Base-by-base conservation (phyloP, 371 early-diverging fungal species). In the Actinomortierella wolfii region DNA sequence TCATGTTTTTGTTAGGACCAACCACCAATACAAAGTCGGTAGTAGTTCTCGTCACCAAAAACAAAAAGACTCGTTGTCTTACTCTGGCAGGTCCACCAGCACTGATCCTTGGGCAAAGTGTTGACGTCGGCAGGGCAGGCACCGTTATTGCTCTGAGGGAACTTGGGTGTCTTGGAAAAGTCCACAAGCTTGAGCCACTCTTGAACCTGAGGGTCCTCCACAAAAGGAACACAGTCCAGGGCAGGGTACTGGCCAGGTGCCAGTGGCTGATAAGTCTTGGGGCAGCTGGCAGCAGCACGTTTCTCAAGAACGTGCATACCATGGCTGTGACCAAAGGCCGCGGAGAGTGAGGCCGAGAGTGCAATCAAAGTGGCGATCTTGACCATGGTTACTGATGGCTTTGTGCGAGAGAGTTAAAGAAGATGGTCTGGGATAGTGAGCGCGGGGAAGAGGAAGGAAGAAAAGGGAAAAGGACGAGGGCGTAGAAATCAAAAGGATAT, bases 41-140 rank as follows among this genome's bases (percentile, higher is more conserved):
- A n/a, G n/a, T n/a, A n/a, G n/a, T n/a, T n/a, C n/a, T n/a, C n/a
- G n/a, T n/a, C n/a, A n/a, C n/a, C n/a, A n/a, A n/a, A n/a, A n/a
- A n/a, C n/a, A n/a, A n/a, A n/a, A n/a, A n/a, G n/a, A n/a, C 34
- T 34, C 34, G 4, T 11, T 34, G 7, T 34, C 34, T 34, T 34
- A 34, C 34, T 34, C 39, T 68, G 69, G 34, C 69, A 68, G 7
- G 64, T 68, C 69, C 69, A 68, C 64, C 69, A 68, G 57, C 69
- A 68, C 49, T 56, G 69, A 8, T 55, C 69, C 51, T 50, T 48
- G 13, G 64, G 69, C 23, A 68, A 55, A 1, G 64, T 53, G 7
- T 59, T 44, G 43, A 52, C n/a, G 29, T 63, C 56, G 6, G 60
- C 24, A 15, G 68, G 68, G 48, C 68, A 68, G 26, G 23, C 68